A percentile compares a stretch with the other conserved stretches of the same genome.
phyloP scores from a whole-genome alignment of 2,329 filamentous ascomycete genomes.

The Ascochyta rabiei region DNA sequence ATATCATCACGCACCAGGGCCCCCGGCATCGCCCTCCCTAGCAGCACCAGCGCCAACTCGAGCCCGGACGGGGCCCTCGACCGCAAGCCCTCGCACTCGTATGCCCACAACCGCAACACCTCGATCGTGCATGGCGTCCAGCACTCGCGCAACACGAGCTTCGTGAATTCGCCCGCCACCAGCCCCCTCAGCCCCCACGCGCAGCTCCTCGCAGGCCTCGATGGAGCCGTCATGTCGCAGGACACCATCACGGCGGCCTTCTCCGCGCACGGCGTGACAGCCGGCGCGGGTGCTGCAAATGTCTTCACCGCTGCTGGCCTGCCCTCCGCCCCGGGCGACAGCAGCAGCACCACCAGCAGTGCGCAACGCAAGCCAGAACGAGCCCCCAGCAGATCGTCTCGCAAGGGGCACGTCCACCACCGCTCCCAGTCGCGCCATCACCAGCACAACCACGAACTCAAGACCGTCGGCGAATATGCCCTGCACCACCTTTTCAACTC shows the following conservation, averaged over 20 bases:
- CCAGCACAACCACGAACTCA: constrained; percentile 73
- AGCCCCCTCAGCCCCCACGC: constrained; percentile 89
- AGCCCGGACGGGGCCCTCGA: constrained; percentile 50
- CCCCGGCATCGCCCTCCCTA: constrained; percentile 43
- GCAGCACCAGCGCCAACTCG: constrained; percentile 44
- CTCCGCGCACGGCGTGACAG: constrained; percentile 36
- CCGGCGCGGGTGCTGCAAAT: constrained; percentile 17
- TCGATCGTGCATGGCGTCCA: constrained; percentile 97
- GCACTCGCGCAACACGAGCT: constrained; percentile 87
- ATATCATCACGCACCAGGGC: constrained; percentile 54
- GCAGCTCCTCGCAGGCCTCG: constrained; percentile 62
- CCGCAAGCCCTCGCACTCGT: constrained; percentile 53
- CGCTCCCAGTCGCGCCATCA: constrained; percentile 71
- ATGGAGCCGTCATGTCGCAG: constrained; percentile 50
- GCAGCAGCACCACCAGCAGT: neutral
- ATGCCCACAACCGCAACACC: constrained; percentile 94
- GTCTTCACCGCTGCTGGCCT: constrained; percentile 11
- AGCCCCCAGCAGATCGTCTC: constrained; percentile 64
- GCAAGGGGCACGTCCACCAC: constrained; percentile 78
- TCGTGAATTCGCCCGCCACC: constrained; percentile 73
- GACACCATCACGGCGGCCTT: constrained; percentile 48
- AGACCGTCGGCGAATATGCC: constrained; percentile 97
- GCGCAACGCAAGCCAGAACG: constrained; percentile 50
- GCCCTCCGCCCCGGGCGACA: constrained; percentile 21
- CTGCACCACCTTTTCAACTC: constrained; percentile 95